Base-by-base conservation (phyloP, 768 basidiomycete species). In the Cytidiella melzeri region DNA sequence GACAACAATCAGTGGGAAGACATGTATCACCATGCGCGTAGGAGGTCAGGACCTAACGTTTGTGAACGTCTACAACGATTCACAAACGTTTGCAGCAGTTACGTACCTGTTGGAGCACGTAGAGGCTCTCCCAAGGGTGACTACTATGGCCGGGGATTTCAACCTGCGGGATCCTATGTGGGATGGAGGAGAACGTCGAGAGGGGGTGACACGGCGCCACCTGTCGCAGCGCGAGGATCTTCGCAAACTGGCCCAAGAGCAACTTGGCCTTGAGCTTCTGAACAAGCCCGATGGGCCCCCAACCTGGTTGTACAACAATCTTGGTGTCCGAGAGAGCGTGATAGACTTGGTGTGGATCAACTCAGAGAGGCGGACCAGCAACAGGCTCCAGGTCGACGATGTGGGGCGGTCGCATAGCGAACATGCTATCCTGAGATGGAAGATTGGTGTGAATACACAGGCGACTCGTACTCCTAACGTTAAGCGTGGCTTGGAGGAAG, bases 31-130 rank as follows among this genome's bases (percentile, higher is more conserved):
- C 2, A 27, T 53, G 28, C 19, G 21, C 4, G 15, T 42, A 4
- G 38, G 19, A n/a, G 41, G 27, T 7, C 7, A 20, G n/a, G 25
- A 28, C 18, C 13, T 54, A 5, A 21, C 42, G 3, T 44, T 51
- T 11, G 38, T 50, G 3, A 50, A 50, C 40, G 44, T 51, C 13
- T 54, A 54, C 41, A 54, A 54, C 27, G 43, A 45, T 25, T 43
- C 39, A 1, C 11, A 28, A 1, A 41, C 37, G 5, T 34, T 38
- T 36, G 21, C 15, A 3, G 44, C 53, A 7, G 42, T 54, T 2
- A 3, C 4, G 4, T 44, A 40, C 41, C 19, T 47, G 13, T 15
- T 28, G 9, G 37, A 36, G 26, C 13, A 30, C 1, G 25, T 38
- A 12, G 40, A 42, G 4, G 3, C 13, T 13, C 40, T 50, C 26